These are phyloP conservation scores for Penicillium roqueforti DNA, from an alignment of 495 filamentous ascomycete genomes.

Conservation along the genomic window DNA sequence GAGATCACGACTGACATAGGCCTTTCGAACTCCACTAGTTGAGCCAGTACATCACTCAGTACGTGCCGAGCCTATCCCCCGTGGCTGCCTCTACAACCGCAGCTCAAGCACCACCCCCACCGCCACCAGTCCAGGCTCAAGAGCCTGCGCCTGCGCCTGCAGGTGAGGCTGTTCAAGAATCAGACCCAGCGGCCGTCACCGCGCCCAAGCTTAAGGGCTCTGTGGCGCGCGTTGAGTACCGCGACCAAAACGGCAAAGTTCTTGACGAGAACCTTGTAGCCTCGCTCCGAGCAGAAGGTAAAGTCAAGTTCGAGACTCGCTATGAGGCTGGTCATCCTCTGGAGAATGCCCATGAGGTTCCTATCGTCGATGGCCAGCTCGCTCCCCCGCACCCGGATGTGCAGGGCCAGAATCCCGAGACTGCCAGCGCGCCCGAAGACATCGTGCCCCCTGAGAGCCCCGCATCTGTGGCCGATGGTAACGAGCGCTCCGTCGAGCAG, in stretches of 20 bases:
- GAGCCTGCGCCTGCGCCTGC: slow-evolving; percentile 12
- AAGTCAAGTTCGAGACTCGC: slow-evolving; percentile 88
- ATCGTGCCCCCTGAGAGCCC: slow-evolving; percentile 39
- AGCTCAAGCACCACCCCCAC: slow-evolving; percentile 10
- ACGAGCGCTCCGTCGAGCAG: slow-evolving; percentile 60
- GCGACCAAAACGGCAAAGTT: slow-evolving; percentile 89
- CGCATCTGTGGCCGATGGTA: slow-evolving; percentile 49
- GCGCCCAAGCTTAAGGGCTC: slow-evolving; percentile 56
- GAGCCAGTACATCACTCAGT: slow-evolving; percentile 40
- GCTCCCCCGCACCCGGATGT: slow-evolving; percentile 84
- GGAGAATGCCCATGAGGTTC: slow-evolving; percentile 36
- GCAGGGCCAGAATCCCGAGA: slow-evolving; percentile 67
- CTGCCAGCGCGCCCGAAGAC: slow-evolving; percentile 39
- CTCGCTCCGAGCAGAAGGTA: slow-evolving; percentile 68
- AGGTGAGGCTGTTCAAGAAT: slow-evolving; percentile 15
- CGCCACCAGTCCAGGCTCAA: slow-evolving; percentile 15
- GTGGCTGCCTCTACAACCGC: slow-evolving; percentile 28
- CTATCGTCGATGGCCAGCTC: slow-evolving; percentile 65
- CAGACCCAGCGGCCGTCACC: slow-evolving; percentile 41
- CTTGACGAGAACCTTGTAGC: slow-evolving; percentile 79
- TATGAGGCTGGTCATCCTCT: slow-evolving; percentile 83
- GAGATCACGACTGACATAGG: slow-evolving; percentile 30
- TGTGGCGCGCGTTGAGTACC: slow-evolving; percentile 88
- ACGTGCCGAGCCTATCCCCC: slow-evolving; percentile 12
- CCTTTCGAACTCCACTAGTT: slow-evolving; percentile 26